Conservation (phyloP, 1,139 yeast genomes). For the Geotrichum restrictum region DNA sequence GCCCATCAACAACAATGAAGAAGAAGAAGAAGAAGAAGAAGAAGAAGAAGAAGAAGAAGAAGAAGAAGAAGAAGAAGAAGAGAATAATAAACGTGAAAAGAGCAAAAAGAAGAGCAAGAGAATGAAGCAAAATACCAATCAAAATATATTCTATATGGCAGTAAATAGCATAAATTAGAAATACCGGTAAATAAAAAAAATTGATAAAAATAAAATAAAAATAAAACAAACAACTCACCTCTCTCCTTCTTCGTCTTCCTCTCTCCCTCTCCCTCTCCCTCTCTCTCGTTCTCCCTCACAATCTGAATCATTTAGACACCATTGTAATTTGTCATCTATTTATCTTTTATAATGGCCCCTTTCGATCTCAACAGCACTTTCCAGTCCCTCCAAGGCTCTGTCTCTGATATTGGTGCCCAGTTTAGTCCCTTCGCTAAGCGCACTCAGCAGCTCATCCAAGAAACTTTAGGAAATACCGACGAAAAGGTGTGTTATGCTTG, state of each 20-base stretch:
- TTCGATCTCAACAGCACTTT: slow-evolving; percentile 38
- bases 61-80: background rate
- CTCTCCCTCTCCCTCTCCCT: too few species aligned
- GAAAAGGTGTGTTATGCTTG: slow-evolving; percentile 46
- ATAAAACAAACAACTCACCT: background rate
- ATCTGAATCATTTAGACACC: too few species aligned
- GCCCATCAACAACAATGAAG: background rate
- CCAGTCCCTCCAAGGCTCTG: slow-evolving; percentile 37
- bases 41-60: background rate
- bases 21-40: background rate
- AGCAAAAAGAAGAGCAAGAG: background rate
- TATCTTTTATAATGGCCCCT: slow-evolving; percentile 1
- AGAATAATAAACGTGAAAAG: background rate
- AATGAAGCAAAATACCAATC: background rate
- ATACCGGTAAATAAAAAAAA: background rate
- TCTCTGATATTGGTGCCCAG: slow-evolving; percentile 39
- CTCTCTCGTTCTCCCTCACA: too few species aligned
- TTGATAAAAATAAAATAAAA: background rate
- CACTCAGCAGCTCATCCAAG: slow-evolving; percentile 75
- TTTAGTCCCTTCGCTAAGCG: slow-evolving; percentile 70
- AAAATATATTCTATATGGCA: background rate
- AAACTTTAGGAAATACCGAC: slow-evolving; percentile 70
- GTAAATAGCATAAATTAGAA: too few species aligned
- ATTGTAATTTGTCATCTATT: background rate
- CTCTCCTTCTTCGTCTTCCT: too few species aligned